Conservation (phyloP, 139 green algal species). For the Chlorella vulgaris region DNA sequence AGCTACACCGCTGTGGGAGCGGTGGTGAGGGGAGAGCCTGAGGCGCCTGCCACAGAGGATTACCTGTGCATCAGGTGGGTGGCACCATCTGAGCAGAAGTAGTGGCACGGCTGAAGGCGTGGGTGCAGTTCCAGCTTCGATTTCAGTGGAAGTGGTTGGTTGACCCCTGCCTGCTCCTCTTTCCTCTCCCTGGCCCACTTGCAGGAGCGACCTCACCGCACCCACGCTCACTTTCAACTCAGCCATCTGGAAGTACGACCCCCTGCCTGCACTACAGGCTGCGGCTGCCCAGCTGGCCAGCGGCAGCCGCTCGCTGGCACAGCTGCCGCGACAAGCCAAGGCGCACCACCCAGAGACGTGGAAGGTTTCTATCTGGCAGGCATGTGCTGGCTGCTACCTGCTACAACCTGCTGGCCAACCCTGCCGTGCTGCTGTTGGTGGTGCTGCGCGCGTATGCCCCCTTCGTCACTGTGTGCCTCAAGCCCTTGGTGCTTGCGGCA, state of each 20-base stretch:
- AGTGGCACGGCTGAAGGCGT: neutral
- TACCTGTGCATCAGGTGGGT: slow-evolving; percentile 41
- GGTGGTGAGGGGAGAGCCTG: slow-evolving; percentile 69
- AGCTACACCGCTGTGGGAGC: slow-evolving; percentile 76
- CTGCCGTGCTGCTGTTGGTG: too few relatives aligned
- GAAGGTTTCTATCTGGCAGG: slow-evolving; percentile 75
- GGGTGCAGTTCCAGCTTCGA: neutral
- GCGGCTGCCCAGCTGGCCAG: neutral
- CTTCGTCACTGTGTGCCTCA: too few relatives aligned
- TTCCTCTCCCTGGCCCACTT: neutral
- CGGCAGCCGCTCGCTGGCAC: slow-evolving; percentile 4
- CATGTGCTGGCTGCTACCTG: slow-evolving; percentile 12
- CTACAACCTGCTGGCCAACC: too few relatives aligned
- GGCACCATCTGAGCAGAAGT: neutral
- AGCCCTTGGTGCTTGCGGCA: too few relatives aligned
- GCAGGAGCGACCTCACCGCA: slow-evolving; percentile 56
- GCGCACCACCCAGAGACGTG: slow-evolving; percentile 71
- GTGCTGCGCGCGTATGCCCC: too few relatives aligned
- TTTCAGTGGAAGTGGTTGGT: neutral
- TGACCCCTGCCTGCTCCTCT: neutral
- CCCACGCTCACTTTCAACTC: slow-evolving; percentile 50
- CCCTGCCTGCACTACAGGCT: slow-evolving; percentile 19
- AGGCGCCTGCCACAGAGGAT: slow-evolving; percentile 71
- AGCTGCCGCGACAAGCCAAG: slow-evolving; percentile 31
- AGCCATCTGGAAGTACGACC: slow-evolving; percentile 71